These are phyloP conservation scores for Protomyces pachydermus DNA, from an alignment of 1,139 yeast genomes.

Conservation along the genomic window DNA sequence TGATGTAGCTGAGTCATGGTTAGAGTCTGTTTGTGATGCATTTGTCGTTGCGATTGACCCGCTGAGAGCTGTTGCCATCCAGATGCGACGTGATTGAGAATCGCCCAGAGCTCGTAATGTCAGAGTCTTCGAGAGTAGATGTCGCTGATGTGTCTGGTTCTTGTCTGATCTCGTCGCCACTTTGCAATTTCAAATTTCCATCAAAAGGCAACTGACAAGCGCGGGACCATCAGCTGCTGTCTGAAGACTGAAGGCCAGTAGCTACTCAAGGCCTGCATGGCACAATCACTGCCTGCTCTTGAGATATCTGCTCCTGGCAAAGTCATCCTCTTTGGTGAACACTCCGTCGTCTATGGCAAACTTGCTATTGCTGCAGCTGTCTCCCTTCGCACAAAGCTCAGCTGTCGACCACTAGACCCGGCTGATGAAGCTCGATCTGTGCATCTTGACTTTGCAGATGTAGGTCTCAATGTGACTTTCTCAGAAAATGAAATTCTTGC, in stretches of 20 bases:
- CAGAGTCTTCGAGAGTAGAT: too few species aligned
- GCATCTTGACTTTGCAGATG: conserved; percentile 77
- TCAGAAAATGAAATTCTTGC: background rate
- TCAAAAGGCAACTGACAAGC: too few species aligned
- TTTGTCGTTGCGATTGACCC: background rate
- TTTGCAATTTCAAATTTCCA: too few species aligned
- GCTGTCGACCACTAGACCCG: conserved; percentile 45
- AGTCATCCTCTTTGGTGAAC: conserved; percentile 93
- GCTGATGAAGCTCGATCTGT: conserved; percentile 40
- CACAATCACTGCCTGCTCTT: too few species aligned
- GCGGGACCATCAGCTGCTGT: too few species aligned
- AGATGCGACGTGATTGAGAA: background rate
- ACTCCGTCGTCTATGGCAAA: conserved; percentile 87
- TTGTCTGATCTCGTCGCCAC: too few species aligned
- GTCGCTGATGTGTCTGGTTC: too few species aligned
- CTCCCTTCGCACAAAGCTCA: conserved; percentile 69
- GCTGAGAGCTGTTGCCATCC: background rate
- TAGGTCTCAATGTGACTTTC: conserved; percentile 48
- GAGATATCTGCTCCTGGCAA: conserved; percentile 91
- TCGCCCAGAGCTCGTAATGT: too few species aligned
- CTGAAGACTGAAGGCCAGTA: too few species aligned
- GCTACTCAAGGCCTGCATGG: too few species aligned
- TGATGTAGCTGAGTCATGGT: too few species aligned
- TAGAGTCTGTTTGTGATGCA: background rate
- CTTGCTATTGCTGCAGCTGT: conserved; percentile 92